phyloP scores from a whole-genome alignment of 83 land plant species.

The Thuja plicata region DNA sequence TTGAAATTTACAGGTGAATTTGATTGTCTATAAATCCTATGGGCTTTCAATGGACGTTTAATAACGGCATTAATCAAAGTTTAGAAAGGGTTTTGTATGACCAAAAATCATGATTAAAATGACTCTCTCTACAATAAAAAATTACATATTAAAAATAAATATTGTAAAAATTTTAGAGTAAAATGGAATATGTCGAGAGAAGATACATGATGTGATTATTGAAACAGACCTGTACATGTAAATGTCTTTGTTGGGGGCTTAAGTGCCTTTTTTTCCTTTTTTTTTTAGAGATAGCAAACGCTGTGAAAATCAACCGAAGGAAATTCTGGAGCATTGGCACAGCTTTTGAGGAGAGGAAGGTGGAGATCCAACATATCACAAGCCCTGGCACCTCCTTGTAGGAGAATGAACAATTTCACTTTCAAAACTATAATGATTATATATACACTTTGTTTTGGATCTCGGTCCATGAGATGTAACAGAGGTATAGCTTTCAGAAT shows the following conservation, averaged over 20 bases:
- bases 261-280: not conserved
- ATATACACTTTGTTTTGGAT: not conserved
- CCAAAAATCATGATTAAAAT: not conserved
- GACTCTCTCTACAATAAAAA: not conserved
- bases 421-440: conserved; percentile 5
- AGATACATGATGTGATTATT: conserved; percentile 1
- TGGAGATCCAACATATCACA: conserved; percentile 4
- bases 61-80: not conserved
- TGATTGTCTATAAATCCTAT: not conserved
- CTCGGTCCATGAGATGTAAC: conserved; percentile 34
- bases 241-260: conserved; percentile 11
- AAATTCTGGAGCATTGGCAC: not conserved
- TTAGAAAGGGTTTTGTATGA: not conserved
- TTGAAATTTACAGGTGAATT: not conserved
- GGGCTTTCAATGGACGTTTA: not conserved
- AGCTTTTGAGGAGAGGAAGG: conserved; percentile 14
- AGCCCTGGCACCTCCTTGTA: not conserved
- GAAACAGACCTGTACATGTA: conserved; percentile 19
- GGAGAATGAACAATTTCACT: conserved; percentile 1
- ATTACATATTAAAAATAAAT: not conserved
- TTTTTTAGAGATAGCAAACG: conserved; percentile 14
- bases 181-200: not conserved
- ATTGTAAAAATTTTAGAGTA: not conserved
- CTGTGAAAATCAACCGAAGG: conserved; percentile 10
- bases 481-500: conserved; percentile 48